Percentiles rank a stretch among this genome's conserved stretches.
phyloP scores from a whole-genome alignment of 768 basidiomycete species.

The Mycena chlorophos region DNA sequence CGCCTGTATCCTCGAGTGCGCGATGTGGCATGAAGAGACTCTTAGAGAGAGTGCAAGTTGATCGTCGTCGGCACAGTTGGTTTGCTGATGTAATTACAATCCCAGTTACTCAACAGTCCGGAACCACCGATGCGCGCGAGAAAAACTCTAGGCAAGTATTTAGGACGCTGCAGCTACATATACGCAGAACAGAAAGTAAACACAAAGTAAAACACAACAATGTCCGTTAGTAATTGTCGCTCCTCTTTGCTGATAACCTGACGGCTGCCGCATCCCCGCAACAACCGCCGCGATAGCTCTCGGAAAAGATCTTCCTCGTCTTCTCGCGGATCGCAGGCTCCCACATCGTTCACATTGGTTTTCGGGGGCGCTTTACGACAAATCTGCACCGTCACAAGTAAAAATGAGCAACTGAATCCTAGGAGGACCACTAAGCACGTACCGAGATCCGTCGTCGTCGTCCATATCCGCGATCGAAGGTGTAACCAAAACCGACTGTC shows the following conservation, averaged over 20 bases:
- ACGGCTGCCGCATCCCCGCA: conserved; percentile 61
- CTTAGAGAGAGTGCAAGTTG: no score
- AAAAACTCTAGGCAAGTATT: no score
- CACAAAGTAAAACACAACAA: not conserved
- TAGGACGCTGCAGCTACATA: no score
- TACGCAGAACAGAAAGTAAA: not conserved
- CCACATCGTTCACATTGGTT: conserved; percentile 47
- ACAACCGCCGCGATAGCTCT: conserved; percentile 63
- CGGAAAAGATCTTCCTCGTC: conserved; percentile 83
- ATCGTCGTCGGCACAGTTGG: no score
- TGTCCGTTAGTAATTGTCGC: no score
- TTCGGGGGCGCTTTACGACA: conserved; percentile 73
- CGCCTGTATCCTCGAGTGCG: no score
- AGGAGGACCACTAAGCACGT: conserved; percentile 28
- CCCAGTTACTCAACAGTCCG: no score
- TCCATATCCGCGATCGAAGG: conserved; percentile 62
- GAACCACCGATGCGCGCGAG: no score
- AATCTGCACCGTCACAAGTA: conserved; percentile 52
- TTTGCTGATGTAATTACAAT: no score
- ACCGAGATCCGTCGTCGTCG: conserved; percentile 76
- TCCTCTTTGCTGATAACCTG: conserved; percentile 75
- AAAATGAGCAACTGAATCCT: conserved; percentile 1
- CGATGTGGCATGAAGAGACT: no score
- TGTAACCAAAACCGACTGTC: conserved; percentile 71
- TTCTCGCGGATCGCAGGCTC: conserved; percentile 62